These are phyloP conservation scores for Thermothielavioides terrestris DNA, from an alignment of 495 filamentous ascomycete species.

Conservation along the genomic window DNA sequence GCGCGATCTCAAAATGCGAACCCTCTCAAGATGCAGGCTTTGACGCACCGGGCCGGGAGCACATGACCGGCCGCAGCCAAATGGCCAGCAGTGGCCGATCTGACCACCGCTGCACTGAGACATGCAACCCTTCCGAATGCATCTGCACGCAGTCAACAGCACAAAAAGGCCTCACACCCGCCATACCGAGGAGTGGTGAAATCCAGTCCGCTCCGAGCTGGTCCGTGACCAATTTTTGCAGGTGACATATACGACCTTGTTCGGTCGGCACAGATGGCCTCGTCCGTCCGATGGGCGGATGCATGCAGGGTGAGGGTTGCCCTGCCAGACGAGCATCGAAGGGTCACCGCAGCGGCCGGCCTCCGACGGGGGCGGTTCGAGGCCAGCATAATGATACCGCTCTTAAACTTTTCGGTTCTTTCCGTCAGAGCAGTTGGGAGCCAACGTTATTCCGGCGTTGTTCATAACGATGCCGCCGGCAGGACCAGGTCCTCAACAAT, in stretches of 20 bases:
- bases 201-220: background rate
- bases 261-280: background rate
- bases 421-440: background rate
- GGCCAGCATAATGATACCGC: slow-evolving; percentile 4
- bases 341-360: background rate
- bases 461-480: too few relatives aligned
- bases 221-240: background rate
- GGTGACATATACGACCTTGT: background rate
- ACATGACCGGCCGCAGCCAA: background rate
- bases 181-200: slow-evolving; percentile 1
- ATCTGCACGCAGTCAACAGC: background rate
- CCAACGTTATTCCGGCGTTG: background rate
- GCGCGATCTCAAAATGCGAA: slow-evolving; percentile 2
- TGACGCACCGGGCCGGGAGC: background rate
- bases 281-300: background rate
- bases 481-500: too few relatives aligned
- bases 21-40: background rate
- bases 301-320: background rate
- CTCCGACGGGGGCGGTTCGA: background rate
- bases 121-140: slow-evolving; percentile 6
- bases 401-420: slow-evolving; percentile 2
- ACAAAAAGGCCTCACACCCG: background rate
- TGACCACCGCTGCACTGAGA: background rate
- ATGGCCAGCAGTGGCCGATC: background rate
- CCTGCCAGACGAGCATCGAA: too few relatives aligned